Percentiles rank a stretch among this genome's conserved stretches.
These are phyloP conservation scores for Vanrija pseudolonga DNA, from an alignment of 1,284 basidiomycete species.

Conservation along the genomic window DNA sequence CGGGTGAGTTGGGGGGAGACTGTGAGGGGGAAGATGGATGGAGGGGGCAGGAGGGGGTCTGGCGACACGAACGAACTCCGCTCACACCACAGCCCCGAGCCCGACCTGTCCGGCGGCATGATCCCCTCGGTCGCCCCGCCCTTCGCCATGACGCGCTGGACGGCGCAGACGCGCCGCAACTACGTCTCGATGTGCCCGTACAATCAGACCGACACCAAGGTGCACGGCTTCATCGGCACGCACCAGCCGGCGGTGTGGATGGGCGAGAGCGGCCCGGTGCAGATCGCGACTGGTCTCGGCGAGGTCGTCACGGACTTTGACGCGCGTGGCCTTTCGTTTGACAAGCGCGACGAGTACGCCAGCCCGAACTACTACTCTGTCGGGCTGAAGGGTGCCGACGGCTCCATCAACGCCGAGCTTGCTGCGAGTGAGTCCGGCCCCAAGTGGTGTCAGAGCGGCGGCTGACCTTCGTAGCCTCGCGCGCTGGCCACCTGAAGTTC, in stretches of 20 bases:
- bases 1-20: slow-evolving; percentile 28
- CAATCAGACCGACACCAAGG: slow-evolving; percentile 61
- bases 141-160: slow-evolving; percentile 76
- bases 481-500: slow-evolving; percentile 72
- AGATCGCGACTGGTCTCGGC: slow-evolving; percentile 62
- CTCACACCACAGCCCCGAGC: slow-evolving; percentile 25
- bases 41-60: not conserved
- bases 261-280: slow-evolving; percentile 68
- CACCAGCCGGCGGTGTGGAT: slow-evolving; percentile 88
- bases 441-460: too few relatives aligned
- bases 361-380: slow-evolving; percentile 67
- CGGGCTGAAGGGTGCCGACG: slow-evolving; percentile 57
- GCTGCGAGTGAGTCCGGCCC: slow-evolving; percentile 59
- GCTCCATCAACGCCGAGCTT: slow-evolving; percentile 61
- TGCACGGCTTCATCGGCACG: slow-evolving; percentile 67
- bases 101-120: slow-evolving; percentile 48
- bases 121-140: slow-evolving; percentile 58
- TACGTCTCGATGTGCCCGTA: slow-evolving; percentile 72
- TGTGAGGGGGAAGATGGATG: too few relatives aligned
- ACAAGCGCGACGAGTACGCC: slow-evolving; percentile 59
- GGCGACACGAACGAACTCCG: not conserved
- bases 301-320: slow-evolving; percentile 57
- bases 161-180: slow-evolving; percentile 41
- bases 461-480: slow-evolving; percentile 58
- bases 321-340: slow-evolving; percentile 61